These are phyloP conservation scores for Sugiyamaella neomexicana DNA, from an alignment of 1,139 yeast species.

Conservation along the genomic window DNA sequence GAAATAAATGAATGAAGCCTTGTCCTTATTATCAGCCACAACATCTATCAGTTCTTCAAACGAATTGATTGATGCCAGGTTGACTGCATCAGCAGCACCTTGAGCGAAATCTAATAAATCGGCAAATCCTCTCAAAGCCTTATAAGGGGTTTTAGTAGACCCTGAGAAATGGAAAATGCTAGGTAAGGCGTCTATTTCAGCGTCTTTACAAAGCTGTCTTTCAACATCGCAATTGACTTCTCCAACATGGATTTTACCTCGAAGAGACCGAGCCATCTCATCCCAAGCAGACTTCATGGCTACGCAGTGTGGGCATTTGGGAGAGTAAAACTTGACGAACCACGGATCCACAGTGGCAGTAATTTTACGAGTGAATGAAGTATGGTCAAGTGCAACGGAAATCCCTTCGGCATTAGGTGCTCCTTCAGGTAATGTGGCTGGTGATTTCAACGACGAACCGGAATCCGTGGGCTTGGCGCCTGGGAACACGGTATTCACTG, in stretches of 20 bases:
- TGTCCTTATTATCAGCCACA: slow-evolving; percentile 14
- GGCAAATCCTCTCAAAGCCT: slow-evolving; percentile 39
- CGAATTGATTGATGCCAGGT: slow-evolving; percentile 31
- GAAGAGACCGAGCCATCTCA: slow-evolving; percentile 38
- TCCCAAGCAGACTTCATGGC: slow-evolving; percentile 43
- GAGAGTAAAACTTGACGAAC: slow-evolving; percentile 45
- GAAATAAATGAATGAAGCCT: slow-evolving; percentile 40
- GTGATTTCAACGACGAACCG: slow-evolving; percentile 14
- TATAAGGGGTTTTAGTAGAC: slow-evolving; percentile 36
- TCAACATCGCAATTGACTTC: slow-evolving; percentile 45
- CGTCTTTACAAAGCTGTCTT: slow-evolving; percentile 38
- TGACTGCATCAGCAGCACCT: slow-evolving; percentile 34
- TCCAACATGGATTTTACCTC: slow-evolving; percentile 42
- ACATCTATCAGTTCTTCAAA: slow-evolving; percentile 28
- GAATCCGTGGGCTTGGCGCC: slow-evolving; percentile 16
- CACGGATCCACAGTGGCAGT: slow-evolving; percentile 37
- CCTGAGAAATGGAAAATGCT: slow-evolving; percentile 39
- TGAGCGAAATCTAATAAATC: slow-evolving; percentile 39
- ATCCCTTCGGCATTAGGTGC: slow-evolving; percentile 31
- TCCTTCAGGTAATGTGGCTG: slow-evolving; percentile 20
- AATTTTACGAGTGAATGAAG: slow-evolving; percentile 29
- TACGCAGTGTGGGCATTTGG: slow-evolving; percentile 43
- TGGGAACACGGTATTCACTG: slow-evolving; percentile 25
- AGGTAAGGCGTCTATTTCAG: slow-evolving; percentile 37
- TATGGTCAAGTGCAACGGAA: slow-evolving; percentile 30